phyloP scores from a whole-genome alignment of 805 yeast species.

The Wickerhamomyces ciferrii region DNA sequence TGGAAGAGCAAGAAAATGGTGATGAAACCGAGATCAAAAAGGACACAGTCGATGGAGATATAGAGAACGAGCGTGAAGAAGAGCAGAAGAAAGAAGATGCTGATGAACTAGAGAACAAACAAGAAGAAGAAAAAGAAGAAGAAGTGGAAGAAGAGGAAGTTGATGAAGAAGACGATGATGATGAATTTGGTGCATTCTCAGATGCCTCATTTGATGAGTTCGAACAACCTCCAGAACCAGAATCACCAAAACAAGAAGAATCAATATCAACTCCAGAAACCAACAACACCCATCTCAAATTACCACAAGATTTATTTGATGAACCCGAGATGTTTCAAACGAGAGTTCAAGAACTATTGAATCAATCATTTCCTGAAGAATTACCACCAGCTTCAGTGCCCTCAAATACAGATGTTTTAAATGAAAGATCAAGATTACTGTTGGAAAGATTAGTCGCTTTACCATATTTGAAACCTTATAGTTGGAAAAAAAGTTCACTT shows the following conservation, averaged over 20 bases:
- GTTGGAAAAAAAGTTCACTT: constrained; percentile 66
- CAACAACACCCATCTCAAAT: neutral
- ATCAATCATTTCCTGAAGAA: constrained; percentile 8
- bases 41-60: neutral
- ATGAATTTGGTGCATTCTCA: constrained; percentile 27
- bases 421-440: constrained; percentile 32
- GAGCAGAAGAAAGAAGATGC: neutral
- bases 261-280: neutral
- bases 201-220: constrained; percentile 30
- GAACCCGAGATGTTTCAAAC: constrained; percentile 3
- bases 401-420: constrained; percentile 12
- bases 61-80: neutral
- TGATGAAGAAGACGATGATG: constrained; percentile 16
- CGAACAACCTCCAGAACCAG: constrained; percentile 12
- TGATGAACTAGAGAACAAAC: neutral
- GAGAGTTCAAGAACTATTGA: constrained; percentile 5
- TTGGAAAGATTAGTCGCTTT: constrained; percentile 41
- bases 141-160: neutral
- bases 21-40: neutral
- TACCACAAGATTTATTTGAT: constrained; percentile 13
- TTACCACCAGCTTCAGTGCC: constrained; percentile 5
- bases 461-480: constrained; percentile 50
- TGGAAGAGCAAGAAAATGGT: neutral
- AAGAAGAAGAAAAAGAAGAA: neutral
- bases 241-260: neutral